Percentiles rank a stretch among this genome's conserved stretches.
phyloP scores from a whole-genome alignment of 108 stramenopile species.

The Conticribra weissflogii region DNA sequence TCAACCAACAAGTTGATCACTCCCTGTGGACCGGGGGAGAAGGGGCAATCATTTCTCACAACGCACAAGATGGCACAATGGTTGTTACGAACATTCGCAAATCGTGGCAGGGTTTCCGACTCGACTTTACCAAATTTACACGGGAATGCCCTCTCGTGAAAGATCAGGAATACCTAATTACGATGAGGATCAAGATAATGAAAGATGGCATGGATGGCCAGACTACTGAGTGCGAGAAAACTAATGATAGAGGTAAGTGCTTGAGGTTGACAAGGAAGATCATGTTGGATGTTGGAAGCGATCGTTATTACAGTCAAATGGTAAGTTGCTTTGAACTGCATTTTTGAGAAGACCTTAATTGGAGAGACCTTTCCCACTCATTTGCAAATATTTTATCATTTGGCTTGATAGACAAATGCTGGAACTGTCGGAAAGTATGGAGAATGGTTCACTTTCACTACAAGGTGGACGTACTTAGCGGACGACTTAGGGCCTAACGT shows the following conservation, averaged over 20 bases:
- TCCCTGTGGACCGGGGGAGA: slow-evolving; percentile 49
- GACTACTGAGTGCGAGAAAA: slow-evolving; percentile 28
- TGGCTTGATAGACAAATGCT: neutral
- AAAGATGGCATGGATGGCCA: slow-evolving; percentile 22
- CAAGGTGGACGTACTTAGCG: slow-evolving; percentile 34
- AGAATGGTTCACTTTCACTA: slow-evolving; percentile 52
- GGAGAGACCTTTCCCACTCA: too few species aligned
- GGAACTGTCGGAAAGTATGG: slow-evolving; percentile 42
- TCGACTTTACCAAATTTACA: slow-evolving; percentile 28
- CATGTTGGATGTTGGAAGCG: slow-evolving; percentile 15
- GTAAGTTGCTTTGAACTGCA: slow-evolving; percentile 21
- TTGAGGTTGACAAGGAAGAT: slow-evolving; percentile 27
- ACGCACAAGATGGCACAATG: slow-evolving; percentile 20
- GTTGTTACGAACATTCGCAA: slow-evolving; percentile 4
- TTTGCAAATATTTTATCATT: neutral
- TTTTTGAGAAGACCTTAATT: too few species aligned
- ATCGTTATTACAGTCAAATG: neutral
- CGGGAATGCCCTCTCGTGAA: slow-evolving; percentile 29
- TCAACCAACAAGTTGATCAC: slow-evolving; percentile 16
- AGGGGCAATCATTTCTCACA: slow-evolving; percentile 13
- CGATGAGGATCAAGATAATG: slow-evolving; percentile 50
- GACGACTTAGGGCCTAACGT: slow-evolving; percentile 29
- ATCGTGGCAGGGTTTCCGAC: slow-evolving; percentile 28
- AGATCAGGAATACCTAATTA: slow-evolving; percentile 44
- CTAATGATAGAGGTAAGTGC: slow-evolving; percentile 14